Conservation (phyloP, 2,329 filamentous ascomycete genomes). For the Dryadomyces quercivorus region DNA sequence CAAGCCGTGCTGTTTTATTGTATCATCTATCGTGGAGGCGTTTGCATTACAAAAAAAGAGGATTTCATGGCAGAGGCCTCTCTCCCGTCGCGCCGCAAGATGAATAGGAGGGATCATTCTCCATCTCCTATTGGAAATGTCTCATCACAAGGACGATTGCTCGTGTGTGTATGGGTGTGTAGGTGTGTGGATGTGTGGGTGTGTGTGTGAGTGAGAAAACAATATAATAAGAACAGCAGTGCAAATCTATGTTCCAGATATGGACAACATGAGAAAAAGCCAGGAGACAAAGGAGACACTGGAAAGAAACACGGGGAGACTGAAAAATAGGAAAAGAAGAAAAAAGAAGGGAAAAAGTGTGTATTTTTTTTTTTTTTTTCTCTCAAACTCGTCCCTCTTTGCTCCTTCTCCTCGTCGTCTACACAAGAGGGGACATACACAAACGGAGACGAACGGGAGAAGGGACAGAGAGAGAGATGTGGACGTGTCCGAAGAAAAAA, state of each 20-base stretch:
- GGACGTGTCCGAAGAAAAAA: too few relatives aligned
- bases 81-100: neutral
- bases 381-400: neutral
- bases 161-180: neutral
- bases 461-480: too few relatives aligned
- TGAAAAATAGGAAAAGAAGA: neutral
- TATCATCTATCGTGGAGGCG: neutral
- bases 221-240: neutral
- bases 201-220: neutral
- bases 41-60: neutral
- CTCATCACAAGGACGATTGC: neutral
- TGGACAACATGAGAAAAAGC: neutral
- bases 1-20: neutral
- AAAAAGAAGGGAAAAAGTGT: neutral
- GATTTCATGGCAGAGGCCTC: too few relatives aligned
- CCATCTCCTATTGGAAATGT: neutral
- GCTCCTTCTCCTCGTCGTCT: too few relatives aligned
- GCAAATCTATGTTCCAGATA: conserved; percentile 2
- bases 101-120: neutral
- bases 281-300: neutral
- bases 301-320: too few relatives aligned
- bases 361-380: neutral
- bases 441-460: too few relatives aligned
- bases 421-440: too few relatives aligned
- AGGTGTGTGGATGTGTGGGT: too few relatives aligned